These are phyloP conservation scores for Starmerella bombicola DNA, from an alignment of 805 yeast species.

Conservation along the genomic window DNA sequence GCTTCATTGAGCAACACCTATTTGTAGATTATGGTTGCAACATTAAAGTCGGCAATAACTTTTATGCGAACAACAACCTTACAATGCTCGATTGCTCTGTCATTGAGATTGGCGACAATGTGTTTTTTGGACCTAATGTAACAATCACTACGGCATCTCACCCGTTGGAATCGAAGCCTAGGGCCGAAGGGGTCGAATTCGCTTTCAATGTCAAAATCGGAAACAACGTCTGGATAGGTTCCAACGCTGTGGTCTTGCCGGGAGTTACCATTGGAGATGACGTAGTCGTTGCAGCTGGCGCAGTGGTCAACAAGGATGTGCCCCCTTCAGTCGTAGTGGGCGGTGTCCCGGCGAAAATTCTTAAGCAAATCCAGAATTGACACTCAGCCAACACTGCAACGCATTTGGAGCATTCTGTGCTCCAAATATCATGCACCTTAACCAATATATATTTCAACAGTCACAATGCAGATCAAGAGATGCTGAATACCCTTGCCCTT, in stretches of 20 bases:
- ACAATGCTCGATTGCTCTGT: slow-evolving; percentile 48
- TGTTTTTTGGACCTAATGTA: slow-evolving; percentile 52
- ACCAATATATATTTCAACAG: too few relatives aligned
- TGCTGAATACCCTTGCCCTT: too few relatives aligned
- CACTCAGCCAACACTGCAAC: too few relatives aligned
- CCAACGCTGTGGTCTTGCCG: slow-evolving; percentile 42
- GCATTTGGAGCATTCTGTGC: too few relatives aligned
- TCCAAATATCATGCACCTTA: too few relatives aligned
- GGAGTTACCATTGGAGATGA: slow-evolving; percentile 57
- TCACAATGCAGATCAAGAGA: too few relatives aligned
- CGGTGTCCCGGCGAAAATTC: slow-evolving; percentile 50
- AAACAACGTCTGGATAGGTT: slow-evolving; percentile 57
- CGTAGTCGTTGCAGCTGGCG: slow-evolving; percentile 53
- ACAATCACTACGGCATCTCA: slow-evolving; percentile 52
- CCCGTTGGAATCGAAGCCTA: slow-evolving; percentile 37
- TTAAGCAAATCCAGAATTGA: slow-evolving; percentile 9
- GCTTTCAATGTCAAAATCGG: slow-evolving; percentile 49
- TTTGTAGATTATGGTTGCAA: slow-evolving; percentile 61
- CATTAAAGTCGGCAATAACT: slow-evolving; percentile 41
- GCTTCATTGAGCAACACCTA: slow-evolving; percentile 43
- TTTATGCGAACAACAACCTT: slow-evolving; percentile 45
- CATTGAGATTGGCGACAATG: slow-evolving; percentile 48
- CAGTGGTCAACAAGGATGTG: slow-evolving; percentile 47
- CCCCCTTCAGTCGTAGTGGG: slow-evolving; percentile 45
- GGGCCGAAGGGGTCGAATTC: slow-evolving; percentile 40